phyloP scores from a whole-genome alignment of 2,329 filamentous ascomycete genomes.

The Verticillium longisporum region DNA sequence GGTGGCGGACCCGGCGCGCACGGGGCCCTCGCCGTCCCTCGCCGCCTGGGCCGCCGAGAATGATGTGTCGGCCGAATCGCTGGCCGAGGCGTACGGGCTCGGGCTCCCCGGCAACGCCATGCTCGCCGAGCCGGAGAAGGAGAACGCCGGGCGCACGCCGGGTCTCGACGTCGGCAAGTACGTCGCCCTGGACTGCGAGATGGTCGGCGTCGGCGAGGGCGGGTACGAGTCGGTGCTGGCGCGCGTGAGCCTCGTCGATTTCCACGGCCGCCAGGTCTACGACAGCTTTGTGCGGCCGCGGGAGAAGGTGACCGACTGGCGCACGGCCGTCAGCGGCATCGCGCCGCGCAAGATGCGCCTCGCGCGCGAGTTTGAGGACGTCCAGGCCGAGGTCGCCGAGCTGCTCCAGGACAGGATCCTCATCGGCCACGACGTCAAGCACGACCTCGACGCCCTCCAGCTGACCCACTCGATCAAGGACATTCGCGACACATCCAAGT shows the following conservation, averaged over 20 bases:
- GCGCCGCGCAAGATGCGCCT: conserved; percentile 63
- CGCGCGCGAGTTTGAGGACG: conserved; percentile 67
- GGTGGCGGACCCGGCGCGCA: conserved; percentile 21
- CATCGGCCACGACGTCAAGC: conserved; percentile 76
- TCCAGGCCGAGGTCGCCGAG: conserved; percentile 63
- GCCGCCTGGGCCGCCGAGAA: conserved; percentile 56
- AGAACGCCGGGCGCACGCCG: conserved; percentile 57
- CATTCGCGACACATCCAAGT: conserved; percentile 78
- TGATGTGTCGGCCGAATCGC: conserved; percentile 50
- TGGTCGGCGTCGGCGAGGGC: conserved; percentile 80
- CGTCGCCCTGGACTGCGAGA: conserved; percentile 91
- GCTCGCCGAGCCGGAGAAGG: conserved; percentile 40
- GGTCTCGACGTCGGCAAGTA: conserved; percentile 78
- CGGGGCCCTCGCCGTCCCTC: conserved; percentile 44
- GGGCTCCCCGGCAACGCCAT: conserved; percentile 42
- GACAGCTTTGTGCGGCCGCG: conserved; percentile 83
- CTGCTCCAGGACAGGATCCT: conserved; percentile 67
- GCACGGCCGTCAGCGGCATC: conserved; percentile 81
- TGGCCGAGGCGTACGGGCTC: conserved; percentile 56
- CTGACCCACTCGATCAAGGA: conserved; percentile 73
- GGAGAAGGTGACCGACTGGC: conserved; percentile 80
- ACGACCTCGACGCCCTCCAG: conserved; percentile 69
- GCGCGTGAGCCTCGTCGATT: conserved; percentile 86
- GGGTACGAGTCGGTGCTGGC: conserved; percentile 71
- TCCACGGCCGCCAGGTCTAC: conserved; percentile 86